Evolutionary conservation across 2,329 filamentous ascomycete species (phyloP).

Genomic region (Calonectria hawksworthii): DNA sequence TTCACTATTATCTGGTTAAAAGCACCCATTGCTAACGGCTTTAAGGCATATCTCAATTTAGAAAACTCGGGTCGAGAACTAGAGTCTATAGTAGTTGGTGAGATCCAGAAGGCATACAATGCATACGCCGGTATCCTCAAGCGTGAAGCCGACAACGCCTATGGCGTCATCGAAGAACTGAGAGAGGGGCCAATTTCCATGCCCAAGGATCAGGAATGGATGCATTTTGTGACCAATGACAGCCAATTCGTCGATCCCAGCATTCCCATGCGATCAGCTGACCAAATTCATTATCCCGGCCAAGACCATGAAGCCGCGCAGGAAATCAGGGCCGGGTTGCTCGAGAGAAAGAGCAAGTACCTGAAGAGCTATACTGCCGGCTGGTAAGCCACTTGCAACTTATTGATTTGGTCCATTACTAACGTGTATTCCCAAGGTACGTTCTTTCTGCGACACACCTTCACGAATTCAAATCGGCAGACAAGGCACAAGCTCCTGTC

Average conservation of each 20-base stretch:
- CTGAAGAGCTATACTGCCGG: conserved; percentile 96
- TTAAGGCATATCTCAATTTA: conserved; percentile 90
- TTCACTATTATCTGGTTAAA: too few species aligned
- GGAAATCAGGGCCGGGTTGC: conserved; percentile 89
- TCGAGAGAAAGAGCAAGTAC: conserved; percentile 99
- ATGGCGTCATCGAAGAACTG: conserved; percentile 83
- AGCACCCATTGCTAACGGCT: conserved; percentile 2
- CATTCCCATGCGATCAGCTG: conserved; percentile 80
- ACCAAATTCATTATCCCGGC: conserved; percentile 92
- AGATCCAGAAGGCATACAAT: conserved; percentile 98
- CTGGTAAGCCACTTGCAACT: conserved; percentile 73
- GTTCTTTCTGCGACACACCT: conserved; percentile 96
- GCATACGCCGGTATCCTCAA: conserved; percentile 93
- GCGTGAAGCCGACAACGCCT: conserved; percentile 87
- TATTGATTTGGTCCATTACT: not conserved
- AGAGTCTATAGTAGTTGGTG: conserved; percentile 95
- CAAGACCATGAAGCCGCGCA: conserved; percentile 85
- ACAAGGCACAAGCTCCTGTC: conserved; percentile 90
- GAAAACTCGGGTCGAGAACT: conserved; percentile 95
- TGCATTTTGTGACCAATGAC: conserved; percentile 82
- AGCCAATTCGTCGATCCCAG: conserved; percentile 90
- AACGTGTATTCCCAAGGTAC: conserved; percentile 73
- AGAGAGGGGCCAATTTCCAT: conserved; percentile 90
- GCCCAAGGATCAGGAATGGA: conserved; percentile 95
- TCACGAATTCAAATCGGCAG: conserved; percentile 99